Percentiles rank a stretch among this genome's conserved stretches.
These are phyloP conservation scores for Helotiales sp. DNA, from an alignment of 2,329 filamentous ascomycete genomes.

Conservation along the genomic window DNA sequence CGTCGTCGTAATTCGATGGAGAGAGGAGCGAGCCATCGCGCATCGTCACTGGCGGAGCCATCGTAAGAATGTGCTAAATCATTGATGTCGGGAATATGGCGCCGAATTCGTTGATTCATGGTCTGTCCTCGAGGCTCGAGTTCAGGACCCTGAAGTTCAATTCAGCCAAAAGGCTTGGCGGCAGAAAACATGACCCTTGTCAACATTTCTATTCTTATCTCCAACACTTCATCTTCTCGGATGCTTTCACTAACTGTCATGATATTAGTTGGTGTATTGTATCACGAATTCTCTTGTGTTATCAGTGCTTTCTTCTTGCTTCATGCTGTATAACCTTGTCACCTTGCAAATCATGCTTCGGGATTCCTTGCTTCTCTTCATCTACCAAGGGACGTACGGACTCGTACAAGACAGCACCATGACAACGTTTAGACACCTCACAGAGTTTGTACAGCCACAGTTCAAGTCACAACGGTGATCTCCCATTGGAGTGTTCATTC, in stretches of 20 bases:
- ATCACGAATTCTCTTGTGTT: too few species aligned
- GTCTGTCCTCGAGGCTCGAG: background rate
- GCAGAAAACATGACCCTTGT: background rate
- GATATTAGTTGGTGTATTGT: too few species aligned
- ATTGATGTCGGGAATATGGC: background rate
- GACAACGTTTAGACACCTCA: background rate
- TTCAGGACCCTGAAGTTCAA: background rate
- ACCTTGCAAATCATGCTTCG: too few species aligned
- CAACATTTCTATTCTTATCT: background rate
- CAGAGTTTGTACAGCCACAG: background rate
- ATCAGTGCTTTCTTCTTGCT: too few species aligned
- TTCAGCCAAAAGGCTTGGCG: background rate
- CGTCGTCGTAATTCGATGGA: slow-evolving; percentile 39
- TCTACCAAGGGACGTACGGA: too few species aligned
- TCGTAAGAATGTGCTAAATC: background rate
- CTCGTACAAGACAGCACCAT: too few species aligned
- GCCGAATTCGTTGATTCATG: background rate
- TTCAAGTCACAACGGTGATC: background rate
- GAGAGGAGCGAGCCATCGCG: slow-evolving; percentile 31
- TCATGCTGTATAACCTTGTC: too few species aligned
- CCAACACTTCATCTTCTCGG: background rate
- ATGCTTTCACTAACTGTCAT: too few species aligned
- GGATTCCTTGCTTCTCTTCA: too few species aligned
- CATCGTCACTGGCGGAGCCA: slow-evolving; percentile 12
- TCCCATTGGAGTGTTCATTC: background rate